Evolutionary conservation across 106 monocot genomes (phyloP).

Genomic region (Platanthera guangdongensis): DNA sequence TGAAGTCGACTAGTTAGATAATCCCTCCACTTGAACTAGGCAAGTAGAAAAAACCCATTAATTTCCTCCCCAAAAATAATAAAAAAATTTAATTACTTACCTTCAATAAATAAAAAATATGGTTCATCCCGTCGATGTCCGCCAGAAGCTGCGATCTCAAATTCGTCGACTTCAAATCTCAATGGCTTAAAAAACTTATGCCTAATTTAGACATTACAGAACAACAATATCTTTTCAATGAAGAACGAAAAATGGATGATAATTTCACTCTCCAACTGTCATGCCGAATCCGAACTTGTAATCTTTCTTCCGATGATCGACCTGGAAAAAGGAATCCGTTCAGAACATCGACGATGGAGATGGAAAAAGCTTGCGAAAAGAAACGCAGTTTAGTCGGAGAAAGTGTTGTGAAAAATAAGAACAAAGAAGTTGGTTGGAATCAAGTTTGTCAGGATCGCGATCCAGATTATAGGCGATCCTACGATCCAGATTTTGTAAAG

Average conservation of each 20-base stretch:
- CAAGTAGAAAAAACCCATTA: not conserved
- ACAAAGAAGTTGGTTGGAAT: too few species aligned
- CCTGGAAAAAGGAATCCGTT: slow-evolving; percentile 28
- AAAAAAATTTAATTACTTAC: not conserved
- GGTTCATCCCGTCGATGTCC: not conserved
- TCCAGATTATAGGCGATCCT: too few species aligned
- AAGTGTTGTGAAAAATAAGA: too few species aligned
- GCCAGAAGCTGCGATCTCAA: not conserved
- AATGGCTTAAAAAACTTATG: not conserved
- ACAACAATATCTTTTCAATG: not conserved
- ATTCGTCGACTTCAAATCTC: not conserved
- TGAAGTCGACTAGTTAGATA: not conserved
- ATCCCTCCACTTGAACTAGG: not conserved
- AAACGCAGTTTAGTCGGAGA: not conserved
- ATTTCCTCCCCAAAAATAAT: not conserved
- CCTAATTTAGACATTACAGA: not conserved
- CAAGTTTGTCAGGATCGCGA: too few species aligned
- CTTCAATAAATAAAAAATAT: not conserved
- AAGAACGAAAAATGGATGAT: not conserved
- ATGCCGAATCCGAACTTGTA: slow-evolving; percentile 98
- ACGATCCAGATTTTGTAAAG: too few species aligned
- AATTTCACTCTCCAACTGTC: slow-evolving; percentile 77
- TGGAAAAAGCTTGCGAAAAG: not conserved
- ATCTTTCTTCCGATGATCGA: slow-evolving; percentile 91
- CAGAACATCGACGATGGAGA: not conserved